Evolutionary conservation across 1,284 basidiomycete genomes (phyloP), one percentile per base, ranked within the genome.

Genomic region (Xerocomus amazonicus): DNA sequence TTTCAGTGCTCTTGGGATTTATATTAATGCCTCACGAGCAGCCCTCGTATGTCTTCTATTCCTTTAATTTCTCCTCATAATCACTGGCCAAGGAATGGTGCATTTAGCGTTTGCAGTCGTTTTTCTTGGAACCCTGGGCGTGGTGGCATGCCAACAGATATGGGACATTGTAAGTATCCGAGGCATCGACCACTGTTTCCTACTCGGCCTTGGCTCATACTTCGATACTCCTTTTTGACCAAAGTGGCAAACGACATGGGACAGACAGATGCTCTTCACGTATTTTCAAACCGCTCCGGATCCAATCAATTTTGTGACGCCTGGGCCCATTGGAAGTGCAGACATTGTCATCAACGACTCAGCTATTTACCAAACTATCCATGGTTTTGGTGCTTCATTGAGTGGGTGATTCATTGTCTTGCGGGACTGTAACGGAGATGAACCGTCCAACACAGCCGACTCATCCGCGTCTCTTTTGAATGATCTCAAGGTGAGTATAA

Each of bases 221-320:
- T 16, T 29, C 33, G 13, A 5, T 23, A 17, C 28, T 39, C 36
- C 33, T 50, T 26, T 41, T 53, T 23, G 13, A 27, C 17, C 17
- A 47, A 55, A 83, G 81, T 83, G 77, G 76, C 77, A 81, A 69
- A 83, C 81, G 26, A 83, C 78, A 9, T 83, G 81, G 81, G 77
- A 83, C 56, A 70, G 72, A 38, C 59, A 73, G 19, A 71, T 66
- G 45, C 72, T 80, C 29, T 75, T 83, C 57, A 77, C 74, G 4
- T 75, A 73, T 19, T 62, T 75, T 19, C 66, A 69, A 14, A 70
- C 72, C 17, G 69, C 69, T 7, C 64, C 73, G 3, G 61, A 57
- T 43, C 79, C 81, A 4, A 79, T 84, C 48, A 77, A 77, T 54
- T 84, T 84, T 55, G 71, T 59, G 12, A 61, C 71, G 13, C 72